Conservation (phyloP, 139 green algal genomes). For the Nannochloris sp. region DNA sequence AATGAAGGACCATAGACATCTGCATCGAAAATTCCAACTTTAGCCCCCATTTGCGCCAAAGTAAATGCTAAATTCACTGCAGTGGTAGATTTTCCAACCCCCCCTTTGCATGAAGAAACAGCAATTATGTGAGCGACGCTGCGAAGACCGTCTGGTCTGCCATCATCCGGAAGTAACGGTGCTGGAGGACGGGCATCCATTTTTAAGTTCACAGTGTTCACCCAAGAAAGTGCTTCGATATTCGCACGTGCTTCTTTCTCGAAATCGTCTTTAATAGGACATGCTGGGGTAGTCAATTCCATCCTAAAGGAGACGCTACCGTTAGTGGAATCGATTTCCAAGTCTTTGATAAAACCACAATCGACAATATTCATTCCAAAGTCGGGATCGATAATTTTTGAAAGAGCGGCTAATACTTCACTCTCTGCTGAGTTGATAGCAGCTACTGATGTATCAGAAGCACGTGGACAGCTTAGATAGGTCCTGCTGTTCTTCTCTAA, state of each 20-base stretch:
- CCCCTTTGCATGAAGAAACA: conserved; percentile 62
- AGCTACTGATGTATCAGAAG: no score
- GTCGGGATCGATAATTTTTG: conserved; percentile 92
- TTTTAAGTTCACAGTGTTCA: conserved; percentile 57
- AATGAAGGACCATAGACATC: conserved; percentile 96
- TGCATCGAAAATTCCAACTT: conserved; percentile 95
- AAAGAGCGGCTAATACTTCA: conserved; percentile 71
- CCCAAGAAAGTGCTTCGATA: conserved; percentile 54
- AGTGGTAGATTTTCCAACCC: conserved; percentile 95
- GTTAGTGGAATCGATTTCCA: conserved; percentile 39
- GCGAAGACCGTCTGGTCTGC: conserved; percentile 64
- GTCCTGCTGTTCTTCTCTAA: no score
- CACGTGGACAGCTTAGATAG: no score
- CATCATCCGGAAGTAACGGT: conserved; percentile 54
- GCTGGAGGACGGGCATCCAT: conserved; percentile 73
- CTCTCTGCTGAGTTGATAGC: conserved; percentile 10
- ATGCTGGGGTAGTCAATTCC: conserved; percentile 96
- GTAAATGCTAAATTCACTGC: conserved; percentile 96
- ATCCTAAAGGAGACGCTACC: conserved; percentile 56
- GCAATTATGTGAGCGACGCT: conserved; percentile 89
- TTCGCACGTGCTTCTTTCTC: conserved; percentile 36
- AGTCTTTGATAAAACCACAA: conserved; percentile 94
- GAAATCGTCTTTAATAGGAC: conserved; percentile 96
- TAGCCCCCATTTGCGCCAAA: conserved; percentile 89
- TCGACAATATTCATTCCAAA: conserved; percentile 93